Conservation (phyloP, 495 filamentous ascomycete species). For the Articulospora tetracladia region DNA sequence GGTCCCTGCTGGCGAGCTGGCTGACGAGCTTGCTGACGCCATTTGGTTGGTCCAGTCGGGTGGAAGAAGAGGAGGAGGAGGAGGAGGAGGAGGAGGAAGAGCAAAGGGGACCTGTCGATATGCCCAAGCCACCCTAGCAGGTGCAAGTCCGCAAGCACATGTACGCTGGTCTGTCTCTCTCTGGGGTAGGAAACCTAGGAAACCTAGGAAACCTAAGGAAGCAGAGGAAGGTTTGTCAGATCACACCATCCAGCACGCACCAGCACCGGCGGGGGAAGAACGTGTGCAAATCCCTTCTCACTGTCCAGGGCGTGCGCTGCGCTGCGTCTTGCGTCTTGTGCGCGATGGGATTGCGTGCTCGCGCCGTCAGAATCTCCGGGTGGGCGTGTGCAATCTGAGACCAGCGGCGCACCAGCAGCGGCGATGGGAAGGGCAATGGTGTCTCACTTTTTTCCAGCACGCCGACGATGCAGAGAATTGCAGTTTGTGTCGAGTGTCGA, state of each 20-base stretch:
- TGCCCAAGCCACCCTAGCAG: background rate
- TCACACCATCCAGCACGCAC: conserved; percentile 5
- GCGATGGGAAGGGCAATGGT: background rate
- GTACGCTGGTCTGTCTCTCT: background rate
- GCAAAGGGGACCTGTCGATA: background rate
- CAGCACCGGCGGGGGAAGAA: too few species aligned
- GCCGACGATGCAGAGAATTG: too few species aligned
- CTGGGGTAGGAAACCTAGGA: too few species aligned
- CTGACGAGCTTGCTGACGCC: background rate
- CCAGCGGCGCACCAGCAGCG: background rate
- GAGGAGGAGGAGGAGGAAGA: background rate
- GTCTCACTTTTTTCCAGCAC: background rate
- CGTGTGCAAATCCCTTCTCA: too few species aligned
- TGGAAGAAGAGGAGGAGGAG: background rate
- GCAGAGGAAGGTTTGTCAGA: conserved; percentile 2
- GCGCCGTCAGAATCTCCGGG: background rate
- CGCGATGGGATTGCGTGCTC: background rate
- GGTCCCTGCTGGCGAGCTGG: background rate
- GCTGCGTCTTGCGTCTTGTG: background rate
- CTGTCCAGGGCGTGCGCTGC: too few species aligned
- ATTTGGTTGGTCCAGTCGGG: too few species aligned
- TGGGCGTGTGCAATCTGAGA: background rate
- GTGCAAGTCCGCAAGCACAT: background rate
- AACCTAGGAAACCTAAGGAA: too few species aligned
- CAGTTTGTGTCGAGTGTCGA: too few species aligned